A percentile compares a stretch with the other conserved stretches of the same genome.
phyloP scores from a whole-genome alignment of 768 basidiomycete genomes.

The Dacryopinax spathularia region DNA sequence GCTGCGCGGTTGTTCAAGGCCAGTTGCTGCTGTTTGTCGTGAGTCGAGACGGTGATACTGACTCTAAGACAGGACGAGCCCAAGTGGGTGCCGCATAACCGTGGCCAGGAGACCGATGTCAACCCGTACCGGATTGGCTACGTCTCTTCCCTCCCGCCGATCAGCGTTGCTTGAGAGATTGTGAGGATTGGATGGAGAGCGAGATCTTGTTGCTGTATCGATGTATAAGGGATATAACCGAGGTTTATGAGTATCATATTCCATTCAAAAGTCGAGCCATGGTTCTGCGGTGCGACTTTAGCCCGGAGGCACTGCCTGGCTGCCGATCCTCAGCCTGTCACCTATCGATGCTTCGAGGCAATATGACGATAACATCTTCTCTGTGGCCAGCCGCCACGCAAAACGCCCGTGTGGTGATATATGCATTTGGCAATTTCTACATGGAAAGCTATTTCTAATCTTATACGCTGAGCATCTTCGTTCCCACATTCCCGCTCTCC shows the following conservation, averaged over 20 bases:
- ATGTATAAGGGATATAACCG: background rate
- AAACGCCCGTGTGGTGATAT: no score
- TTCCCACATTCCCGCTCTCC: no score
- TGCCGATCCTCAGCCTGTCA: no score
- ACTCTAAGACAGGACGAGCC: slow-evolving; percentile 56
- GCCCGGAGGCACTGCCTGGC: no score
- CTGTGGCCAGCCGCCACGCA: no score
- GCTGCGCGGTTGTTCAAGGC: slow-evolving; percentile 80
- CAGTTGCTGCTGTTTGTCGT: slow-evolving; percentile 8
- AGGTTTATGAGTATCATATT: no score
- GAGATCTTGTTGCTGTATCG: background rate
- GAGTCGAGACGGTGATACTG: background rate
- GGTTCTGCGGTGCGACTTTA: no score
- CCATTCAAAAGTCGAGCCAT: no score
- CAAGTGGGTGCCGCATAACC: slow-evolving; percentile 73
- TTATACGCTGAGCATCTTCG: no score
- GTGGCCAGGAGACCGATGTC: slow-evolving; percentile 43
- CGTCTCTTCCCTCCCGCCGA: background rate
- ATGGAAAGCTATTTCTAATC: no score
- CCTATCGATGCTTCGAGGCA: background rate
- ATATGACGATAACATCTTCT: no score
- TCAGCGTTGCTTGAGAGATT: background rate
- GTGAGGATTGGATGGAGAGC: background rate
- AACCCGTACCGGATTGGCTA: slow-evolving; percentile 54
- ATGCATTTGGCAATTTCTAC: no score